Percentiles rank a stretch among this genome's conserved stretches.
Evolutionary conservation across 75 land plant species (phyloP).

Genomic region (Sequoia sempervirens): DNA sequence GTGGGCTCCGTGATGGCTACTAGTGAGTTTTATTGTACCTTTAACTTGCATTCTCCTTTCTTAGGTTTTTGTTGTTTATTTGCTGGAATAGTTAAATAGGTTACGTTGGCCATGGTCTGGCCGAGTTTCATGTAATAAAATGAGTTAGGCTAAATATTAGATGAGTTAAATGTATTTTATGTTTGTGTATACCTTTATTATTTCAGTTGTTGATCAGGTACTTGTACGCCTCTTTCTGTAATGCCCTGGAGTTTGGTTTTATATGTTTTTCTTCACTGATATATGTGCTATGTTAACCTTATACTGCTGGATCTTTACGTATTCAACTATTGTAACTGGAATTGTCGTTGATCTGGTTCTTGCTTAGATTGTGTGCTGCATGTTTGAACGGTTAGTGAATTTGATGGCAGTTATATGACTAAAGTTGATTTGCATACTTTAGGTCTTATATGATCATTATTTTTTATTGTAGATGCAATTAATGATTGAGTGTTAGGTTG

Average conservation of each 20-base stretch:
- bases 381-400: not conserved
- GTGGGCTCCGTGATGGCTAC: slow-evolving; percentile 53
- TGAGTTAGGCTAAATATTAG: no score
- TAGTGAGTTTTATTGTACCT: slow-evolving; percentile 32
- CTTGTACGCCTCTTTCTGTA: not conserved
- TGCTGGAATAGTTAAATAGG: not conserved
- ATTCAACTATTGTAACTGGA: no score
- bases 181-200: not conserved
- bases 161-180: no score
- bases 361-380: not conserved
- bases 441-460: no score
- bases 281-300: no score
- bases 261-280: not conserved
- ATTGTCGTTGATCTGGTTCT: not conserved
- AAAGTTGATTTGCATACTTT: no score
- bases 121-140: not conserved
- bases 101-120: not conserved
- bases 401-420: no score
- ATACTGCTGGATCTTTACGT: not conserved
- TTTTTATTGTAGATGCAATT: no score
- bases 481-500: no score
- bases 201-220: not conserved
- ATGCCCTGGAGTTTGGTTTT: not conserved
- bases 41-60: not conserved
- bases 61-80: not conserved